Base-by-base conservation (phyloP, 306 rosid species). In the Dalbergia cultrata region DNA sequence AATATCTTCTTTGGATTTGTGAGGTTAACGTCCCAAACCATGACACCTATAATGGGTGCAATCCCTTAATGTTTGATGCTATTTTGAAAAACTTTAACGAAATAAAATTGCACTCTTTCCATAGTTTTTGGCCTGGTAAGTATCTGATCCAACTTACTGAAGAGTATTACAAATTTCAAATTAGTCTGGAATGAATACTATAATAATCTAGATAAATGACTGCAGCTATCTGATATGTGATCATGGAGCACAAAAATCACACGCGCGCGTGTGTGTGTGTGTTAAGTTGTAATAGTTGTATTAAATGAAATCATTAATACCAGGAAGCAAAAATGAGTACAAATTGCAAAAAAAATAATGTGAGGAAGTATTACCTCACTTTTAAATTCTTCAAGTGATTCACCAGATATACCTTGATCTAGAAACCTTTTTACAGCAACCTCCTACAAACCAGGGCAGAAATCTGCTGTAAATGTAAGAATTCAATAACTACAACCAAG, bases 401-500 rank as follows among this genome's bases (percentile, higher is more conserved):
- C 97, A n/a, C 98, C 97, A 44, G 85, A 80, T 75, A 95, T 86
- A 58, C 83, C 95, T 90, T 95, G 99, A 87, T 95, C 89, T 21
- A 95, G 88, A 90, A 95, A 95, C 81, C 85, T 90, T 89, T 95
- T 95, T 26, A 95, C 99, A 69, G 97, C 99, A 85, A 95, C 94
- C 85, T 95, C 99, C 99, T 95, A 77, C 49, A 67, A 81, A 74
- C 47, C 87, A 79, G 41, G 74, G 56, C 21, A 18, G 59, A 72
- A 75, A 69, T 60, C 21, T 64, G 60, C 35, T 66, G 75, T 73
- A 67, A 76, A 43, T 74, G 43, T 44, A 68, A 33, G 54, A 62
- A 21, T 72, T 60, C 67, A 59, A 81, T 76, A 70, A 76, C 80
- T 58, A 67, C 64, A 60, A 70, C 44, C 19, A 35, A 59, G 78